These are phyloP conservation scores for Epichloe amarillans DNA, from an alignment of 2,329 filamentous ascomycete genomes.

Conservation along the genomic window DNA sequence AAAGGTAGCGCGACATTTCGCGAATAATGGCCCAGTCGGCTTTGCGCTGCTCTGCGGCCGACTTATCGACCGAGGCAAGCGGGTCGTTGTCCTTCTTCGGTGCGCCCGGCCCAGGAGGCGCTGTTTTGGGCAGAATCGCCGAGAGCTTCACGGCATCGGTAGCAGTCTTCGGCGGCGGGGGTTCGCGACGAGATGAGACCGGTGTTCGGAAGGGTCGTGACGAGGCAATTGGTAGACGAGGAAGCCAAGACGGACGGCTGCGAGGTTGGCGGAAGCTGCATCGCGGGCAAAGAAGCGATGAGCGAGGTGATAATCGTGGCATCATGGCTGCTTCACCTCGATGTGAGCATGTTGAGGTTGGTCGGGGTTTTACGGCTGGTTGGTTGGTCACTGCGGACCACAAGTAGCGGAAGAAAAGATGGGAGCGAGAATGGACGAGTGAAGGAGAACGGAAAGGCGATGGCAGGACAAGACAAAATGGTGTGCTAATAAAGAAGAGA, in stretches of 20 bases:
- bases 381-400: not conserved
- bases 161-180: slow-evolving; percentile 4
- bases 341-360: not conserved
- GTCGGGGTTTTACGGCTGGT: not conserved
- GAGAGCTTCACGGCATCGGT: not conserved
- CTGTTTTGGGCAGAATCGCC: slow-evolving; percentile 1
- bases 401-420: too few relatives aligned
- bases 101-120: slow-evolving; percentile 7
- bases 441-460: too few relatives aligned
- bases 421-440: too few relatives aligned
- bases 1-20: slow-evolving; percentile 92
- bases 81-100: slow-evolving; percentile 16
- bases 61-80: slow-evolving; percentile 26
- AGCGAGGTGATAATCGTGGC: slow-evolving; percentile 21
- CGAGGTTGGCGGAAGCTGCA: slow-evolving; percentile 15
- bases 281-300: slow-evolving; percentile 19
- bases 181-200: slow-evolving; percentile 16
- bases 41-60: slow-evolving; percentile 78
- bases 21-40: slow-evolving; percentile 98
- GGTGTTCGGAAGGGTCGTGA: slow-evolving; percentile 20
- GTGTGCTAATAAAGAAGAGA: too few relatives aligned
- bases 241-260: slow-evolving; percentile 16
- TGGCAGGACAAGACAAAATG: too few relatives aligned
- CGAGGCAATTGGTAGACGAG: slow-evolving; percentile 14
- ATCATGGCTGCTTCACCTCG: slow-evolving; percentile 17